phyloP scores from a whole-genome alignment of 2,329 filamentous ascomycete genomes.

The Cordyceps sp. region DNA sequence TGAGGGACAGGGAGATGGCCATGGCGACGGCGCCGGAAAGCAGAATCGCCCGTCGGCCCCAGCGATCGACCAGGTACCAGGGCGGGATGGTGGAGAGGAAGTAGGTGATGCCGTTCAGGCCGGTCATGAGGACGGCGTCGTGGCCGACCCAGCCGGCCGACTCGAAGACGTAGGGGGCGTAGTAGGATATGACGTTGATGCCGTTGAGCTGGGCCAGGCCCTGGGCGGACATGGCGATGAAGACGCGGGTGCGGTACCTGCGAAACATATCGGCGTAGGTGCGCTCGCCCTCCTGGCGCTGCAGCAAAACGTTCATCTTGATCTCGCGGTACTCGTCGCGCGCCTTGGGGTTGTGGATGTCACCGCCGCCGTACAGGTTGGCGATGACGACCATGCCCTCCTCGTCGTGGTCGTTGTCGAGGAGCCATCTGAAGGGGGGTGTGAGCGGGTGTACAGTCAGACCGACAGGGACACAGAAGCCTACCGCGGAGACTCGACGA shows the following conservation, averaged over 20 bases:
- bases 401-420: conserved; percentile 96
- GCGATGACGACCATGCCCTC: conserved; percentile 97
- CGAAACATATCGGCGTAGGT: conserved; percentile 90
- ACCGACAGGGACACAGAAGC: conserved; percentile 2
- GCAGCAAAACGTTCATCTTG: conserved; percentile 91
- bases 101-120: conserved; percentile 84
- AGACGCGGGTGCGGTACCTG: conserved; percentile 77
- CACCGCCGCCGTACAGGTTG: conserved; percentile 88
- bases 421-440: conserved; percentile 54
- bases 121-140: conserved; percentile 88
- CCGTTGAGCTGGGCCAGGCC: conserved; percentile 91
- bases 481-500: conserved; percentile 90
- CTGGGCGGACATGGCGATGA: conserved; percentile 98
- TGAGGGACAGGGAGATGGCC: conserved; percentile 71
- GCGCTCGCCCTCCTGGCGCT: conserved; percentile 88
- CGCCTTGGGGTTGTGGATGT: conserved; percentile 84
- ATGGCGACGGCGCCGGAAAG: conserved; percentile 81
- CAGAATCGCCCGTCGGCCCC: conserved; percentile 78
- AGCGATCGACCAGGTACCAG: conserved; percentile 90
- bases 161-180: conserved; percentile 90
- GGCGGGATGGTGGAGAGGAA: conserved; percentile 83
- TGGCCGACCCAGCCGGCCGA: conserved; percentile 91
- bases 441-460: neutral
- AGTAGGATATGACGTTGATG: conserved; percentile 99
- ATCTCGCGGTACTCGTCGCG: conserved; percentile 96